Percentiles rank a stretch among this genome's conserved stretches.
These are phyloP conservation scores for Lanmaoa rubissima DNA, from an alignment of 768 basidiomycete genomes.

Conservation along the genomic window DNA sequence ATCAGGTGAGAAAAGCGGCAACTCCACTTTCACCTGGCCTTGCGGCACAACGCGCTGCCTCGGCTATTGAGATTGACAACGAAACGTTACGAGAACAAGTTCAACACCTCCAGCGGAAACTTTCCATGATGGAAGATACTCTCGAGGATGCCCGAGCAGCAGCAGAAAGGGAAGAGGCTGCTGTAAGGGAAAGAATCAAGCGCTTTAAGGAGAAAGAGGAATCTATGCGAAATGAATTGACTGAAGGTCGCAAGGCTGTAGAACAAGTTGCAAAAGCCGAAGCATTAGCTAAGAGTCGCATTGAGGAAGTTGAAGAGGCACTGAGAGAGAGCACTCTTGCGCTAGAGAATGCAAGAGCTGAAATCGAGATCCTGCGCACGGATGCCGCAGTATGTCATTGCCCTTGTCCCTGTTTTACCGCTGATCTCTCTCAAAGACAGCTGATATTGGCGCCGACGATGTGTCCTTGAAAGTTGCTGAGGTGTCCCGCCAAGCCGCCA, in stretches of 20 bases:
- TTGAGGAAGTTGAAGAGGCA: constrained; percentile 89
- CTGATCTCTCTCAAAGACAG: constrained; percentile 32
- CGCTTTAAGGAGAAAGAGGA: constrained; percentile 75
- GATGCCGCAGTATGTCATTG: constrained; percentile 66
- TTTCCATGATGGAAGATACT: constrained; percentile 74
- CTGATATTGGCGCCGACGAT: constrained; percentile 49
- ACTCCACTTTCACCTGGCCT: constrained; percentile 36
- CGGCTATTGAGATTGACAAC: constrained; percentile 92
- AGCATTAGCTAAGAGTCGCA: constrained; percentile 54
- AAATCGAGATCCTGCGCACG: constrained; percentile 75
- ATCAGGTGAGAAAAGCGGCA: constrained; percentile 37
- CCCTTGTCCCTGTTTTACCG: not conserved
- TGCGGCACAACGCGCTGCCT: constrained; percentile 43
- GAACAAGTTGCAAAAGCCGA: constrained; percentile 66
- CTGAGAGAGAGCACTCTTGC: constrained; percentile 83
- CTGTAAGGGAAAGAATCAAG: constrained; percentile 59
- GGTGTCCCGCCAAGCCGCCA: constrained; percentile 45
- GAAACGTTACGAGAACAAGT: constrained; percentile 88
- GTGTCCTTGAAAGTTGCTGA: constrained; percentile 47
- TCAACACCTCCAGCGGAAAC: constrained; percentile 79
- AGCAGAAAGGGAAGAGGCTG: constrained; percentile 71
- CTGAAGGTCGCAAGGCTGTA: constrained; percentile 60
- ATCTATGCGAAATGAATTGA: constrained; percentile 66
- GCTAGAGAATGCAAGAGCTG: constrained; percentile 85
- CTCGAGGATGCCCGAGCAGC: constrained; percentile 73